Evolutionary conservation across 129 eudicot species (phyloP).

Genomic region (Logfia minima): DNA sequence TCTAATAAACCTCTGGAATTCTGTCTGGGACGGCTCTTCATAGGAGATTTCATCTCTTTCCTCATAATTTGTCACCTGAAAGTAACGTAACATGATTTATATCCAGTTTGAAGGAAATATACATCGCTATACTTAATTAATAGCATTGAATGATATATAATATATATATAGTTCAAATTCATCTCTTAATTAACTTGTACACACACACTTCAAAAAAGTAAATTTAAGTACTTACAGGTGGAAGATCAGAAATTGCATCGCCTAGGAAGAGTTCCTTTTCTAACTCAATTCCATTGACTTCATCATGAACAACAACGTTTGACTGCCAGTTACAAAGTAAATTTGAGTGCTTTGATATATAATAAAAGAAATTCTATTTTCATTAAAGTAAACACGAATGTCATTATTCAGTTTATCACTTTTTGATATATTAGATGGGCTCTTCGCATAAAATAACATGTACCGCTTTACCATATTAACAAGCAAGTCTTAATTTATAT

Average conservation of each 20-base stretch:
- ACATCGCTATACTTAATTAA: too few relatives aligned
- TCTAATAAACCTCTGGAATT: conserved; percentile 61
- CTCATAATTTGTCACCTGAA: conserved; percentile 64
- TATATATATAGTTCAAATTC: conserved; percentile 31
- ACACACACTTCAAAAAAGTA: neutral
- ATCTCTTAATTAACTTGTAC: neutral
- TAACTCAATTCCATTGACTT: conserved; percentile 33
- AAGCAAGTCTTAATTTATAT: neutral
- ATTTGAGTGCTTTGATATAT: neutral
- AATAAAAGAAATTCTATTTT: neutral
- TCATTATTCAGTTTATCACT: neutral
- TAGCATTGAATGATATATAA: too few relatives aligned
- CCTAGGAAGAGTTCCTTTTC: conserved; percentile 47
- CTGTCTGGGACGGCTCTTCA: conserved; percentile 42
- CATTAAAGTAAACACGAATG: neutral
- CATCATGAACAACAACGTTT: conserved; percentile 57
- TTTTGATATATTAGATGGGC: neutral
- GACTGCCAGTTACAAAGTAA: conserved; percentile 35
- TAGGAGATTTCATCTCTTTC: conserved; percentile 61
- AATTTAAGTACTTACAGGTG: conserved; percentile 45
- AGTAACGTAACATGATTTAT: neutral
- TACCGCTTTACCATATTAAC: neutral
- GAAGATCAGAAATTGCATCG: conserved; percentile 84
- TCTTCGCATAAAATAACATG: neutral
- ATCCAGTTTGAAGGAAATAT: neutral